Percentiles rank a stretch among this genome's conserved stretches.
phyloP scores from a whole-genome alignment of 768 basidiomycete species.

The Sistotremastrum niveocremeum region DNA sequence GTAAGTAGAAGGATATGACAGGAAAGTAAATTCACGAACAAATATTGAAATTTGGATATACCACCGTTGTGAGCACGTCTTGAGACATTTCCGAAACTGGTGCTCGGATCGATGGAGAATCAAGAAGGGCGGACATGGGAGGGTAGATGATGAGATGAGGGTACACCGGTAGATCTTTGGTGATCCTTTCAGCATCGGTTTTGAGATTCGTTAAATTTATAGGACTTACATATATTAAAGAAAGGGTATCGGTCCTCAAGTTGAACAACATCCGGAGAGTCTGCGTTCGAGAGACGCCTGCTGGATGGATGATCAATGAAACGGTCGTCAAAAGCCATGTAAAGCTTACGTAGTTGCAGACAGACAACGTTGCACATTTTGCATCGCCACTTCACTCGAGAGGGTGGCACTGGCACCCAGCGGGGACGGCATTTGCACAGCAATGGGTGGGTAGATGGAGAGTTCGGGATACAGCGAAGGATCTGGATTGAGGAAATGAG shows the following conservation, averaged over 20 bases:
- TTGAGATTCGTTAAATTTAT: background rate
- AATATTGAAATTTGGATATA: background rate
- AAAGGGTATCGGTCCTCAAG: constrained; percentile 6
- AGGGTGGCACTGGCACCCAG: too few relatives aligned
- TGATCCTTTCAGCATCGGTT: background rate
- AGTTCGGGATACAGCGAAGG: constrained; percentile 28
- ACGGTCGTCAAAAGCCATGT: too few relatives aligned
- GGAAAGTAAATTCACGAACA: constrained; percentile 1
- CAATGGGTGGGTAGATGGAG: constrained; percentile 24
- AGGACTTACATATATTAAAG: constrained; percentile 7
- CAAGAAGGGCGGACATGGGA: background rate
- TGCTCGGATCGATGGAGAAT: too few relatives aligned
- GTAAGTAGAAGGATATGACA: background rate
- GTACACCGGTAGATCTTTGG: constrained; percentile 5
- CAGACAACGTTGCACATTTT: too few relatives aligned
- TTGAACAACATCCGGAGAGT: background rate
- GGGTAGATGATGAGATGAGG: constrained; percentile 16
- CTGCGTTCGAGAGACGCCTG: background rate
- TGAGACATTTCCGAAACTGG: too few relatives aligned
- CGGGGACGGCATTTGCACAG: background rate
- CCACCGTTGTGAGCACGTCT: background rate
- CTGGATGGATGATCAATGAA: too few relatives aligned
- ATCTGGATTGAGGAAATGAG: constrained; percentile 15
- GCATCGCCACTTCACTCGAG: too few relatives aligned
- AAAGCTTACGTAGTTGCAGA: too few relatives aligned